These are phyloP conservation scores for Helotiales sp. DNA, from an alignment of 2,329 filamentous ascomycete genomes.

Conservation along the genomic window DNA sequence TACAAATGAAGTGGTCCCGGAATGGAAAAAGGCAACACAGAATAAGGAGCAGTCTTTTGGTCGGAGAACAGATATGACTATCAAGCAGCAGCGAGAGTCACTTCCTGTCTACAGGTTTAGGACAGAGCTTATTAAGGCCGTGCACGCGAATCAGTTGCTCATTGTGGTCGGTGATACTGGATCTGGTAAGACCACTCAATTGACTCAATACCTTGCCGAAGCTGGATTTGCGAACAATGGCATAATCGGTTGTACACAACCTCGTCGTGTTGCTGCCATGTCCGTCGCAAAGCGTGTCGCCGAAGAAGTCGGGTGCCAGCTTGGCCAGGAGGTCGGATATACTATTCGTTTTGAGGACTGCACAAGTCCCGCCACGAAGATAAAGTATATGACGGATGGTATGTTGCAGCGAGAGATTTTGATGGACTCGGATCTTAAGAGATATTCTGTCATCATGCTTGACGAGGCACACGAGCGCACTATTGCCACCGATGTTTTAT, in stretches of 20 bases:
- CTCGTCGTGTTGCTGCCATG: constrained; percentile 95
- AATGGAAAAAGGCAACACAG: constrained; percentile 87
- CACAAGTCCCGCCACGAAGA: constrained; percentile 82
- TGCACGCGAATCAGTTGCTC: constrained; percentile 83
- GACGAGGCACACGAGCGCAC: constrained; percentile 98
- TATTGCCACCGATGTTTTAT: constrained; percentile 92
- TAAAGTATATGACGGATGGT: constrained; percentile 99
- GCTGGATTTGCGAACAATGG: constrained; percentile 84
- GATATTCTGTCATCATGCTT: constrained; percentile 96
- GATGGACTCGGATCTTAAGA: constrained; percentile 82
- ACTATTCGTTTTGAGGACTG: constrained; percentile 97
- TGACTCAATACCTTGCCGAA: constrained; percentile 94
- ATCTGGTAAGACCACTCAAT: constrained; percentile 93
- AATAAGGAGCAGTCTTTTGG: constrained; percentile 79
- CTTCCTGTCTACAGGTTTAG: constrained; percentile 89
- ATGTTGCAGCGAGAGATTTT: constrained; percentile 97
- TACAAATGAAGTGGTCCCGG: constrained; percentile 70
- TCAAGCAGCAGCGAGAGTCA: constrained; percentile 90
- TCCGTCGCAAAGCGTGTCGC: constrained; percentile 96
- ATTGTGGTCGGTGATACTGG: constrained; percentile 98
- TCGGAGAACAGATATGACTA: constrained; percentile 85
- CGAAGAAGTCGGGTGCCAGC: constrained; percentile 88
- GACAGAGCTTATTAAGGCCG: constrained; percentile 81
- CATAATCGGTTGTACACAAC: constrained; percentile 94
- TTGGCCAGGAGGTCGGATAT: constrained; percentile 94